Evolutionary conservation across 345 rosid species (phyloP), one percentile per base, ranked within the genome.

Genomic region (Laguncularia racemosa): DNA sequence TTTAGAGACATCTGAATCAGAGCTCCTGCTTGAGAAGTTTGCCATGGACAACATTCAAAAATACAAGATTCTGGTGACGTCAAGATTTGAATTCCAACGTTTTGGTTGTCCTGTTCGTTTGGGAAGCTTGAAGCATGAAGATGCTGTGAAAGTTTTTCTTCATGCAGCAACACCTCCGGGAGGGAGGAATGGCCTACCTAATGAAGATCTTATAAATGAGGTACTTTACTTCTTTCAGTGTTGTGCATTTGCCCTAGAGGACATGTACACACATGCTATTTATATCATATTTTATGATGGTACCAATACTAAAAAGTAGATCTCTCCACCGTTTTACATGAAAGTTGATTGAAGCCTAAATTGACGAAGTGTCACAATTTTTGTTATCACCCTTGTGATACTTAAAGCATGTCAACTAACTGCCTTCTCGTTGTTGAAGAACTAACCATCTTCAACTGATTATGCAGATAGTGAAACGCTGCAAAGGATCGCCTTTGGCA

Each of bases 61-160:
- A 59, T 78, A 63, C 67, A 85, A 80, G 71, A 62, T 86, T 23
- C 33, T 86, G 71, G 89, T 81, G 68, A 81, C 91, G 48, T 89
- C 96, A 59, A 77, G 86, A 50, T 75, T 14, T 55, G 61, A 12
- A 3, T 80, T 83, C 46, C 84, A 60, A 15, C 26, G 61, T 46
- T 80, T 75, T 44, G 74, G 63, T 13, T 45, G 33, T 10, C 60
- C 23, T 2, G 53, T 73, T 67, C 48, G 19, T 55, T 47, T 85
- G 67, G 53, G 71, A 9, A 75, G 80, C 44, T 60, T 82, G 61
- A 59, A 64, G 47, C 60, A 61, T 20, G 52, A 66, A 49, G 70
- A 76, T 57, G 76, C 91, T 0, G 52, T 26, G 65, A 48, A 60
- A 47, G 82, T 85, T 66, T 82, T 89, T 49, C 48, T 12, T 40